Percentiles rank a stretch among this genome's conserved stretches.
Conservation (phyloP, 1,139 yeast genomes). For the Taiozyma sp. region DNA sequence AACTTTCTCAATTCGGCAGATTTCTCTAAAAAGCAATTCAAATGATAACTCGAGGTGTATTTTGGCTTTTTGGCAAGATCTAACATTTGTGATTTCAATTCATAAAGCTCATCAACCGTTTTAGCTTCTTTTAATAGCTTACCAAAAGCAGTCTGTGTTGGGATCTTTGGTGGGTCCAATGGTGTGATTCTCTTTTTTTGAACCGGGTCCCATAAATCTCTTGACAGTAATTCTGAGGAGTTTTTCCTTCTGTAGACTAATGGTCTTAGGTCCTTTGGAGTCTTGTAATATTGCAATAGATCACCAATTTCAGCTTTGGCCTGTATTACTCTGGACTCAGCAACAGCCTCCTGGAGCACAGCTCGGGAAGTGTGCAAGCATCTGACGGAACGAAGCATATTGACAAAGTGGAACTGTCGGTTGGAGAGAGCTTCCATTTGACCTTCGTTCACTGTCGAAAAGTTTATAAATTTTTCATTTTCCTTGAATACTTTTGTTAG, state of each 20-base stretch:
- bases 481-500: slow-evolving; percentile 5
- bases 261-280: slow-evolving; percentile 31
- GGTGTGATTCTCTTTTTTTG: slow-evolving; percentile 36
- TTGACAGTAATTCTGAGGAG: slow-evolving; percentile 45
- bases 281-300: slow-evolving; percentile 23
- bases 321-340: not conserved
- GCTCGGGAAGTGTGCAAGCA: slow-evolving; percentile 11
- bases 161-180: slow-evolving; percentile 29
- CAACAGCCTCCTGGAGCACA: slow-evolving; percentile 6
- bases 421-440: not conserved
- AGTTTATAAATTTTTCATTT: not conserved
- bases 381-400: slow-evolving; percentile 15
- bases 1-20: slow-evolving; percentile 22
- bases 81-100: slow-evolving; percentile 27
- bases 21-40: slow-evolving; percentile 27
- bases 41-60: slow-evolving; percentile 26
- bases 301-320: slow-evolving; percentile 17
- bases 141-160: slow-evolving; percentile 29
- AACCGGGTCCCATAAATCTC: slow-evolving; percentile 45
- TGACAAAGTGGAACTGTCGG: not conserved
- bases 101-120: slow-evolving; percentile 29
- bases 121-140: slow-evolving; percentile 28
- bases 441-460: not conserved
- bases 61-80: slow-evolving; percentile 20
- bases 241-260: slow-evolving; percentile 40